Evolutionary conservation across 2,329 filamentous ascomycete genomes (phyloP).

Genomic region (Ophiostoma tasmaniense): DNA sequence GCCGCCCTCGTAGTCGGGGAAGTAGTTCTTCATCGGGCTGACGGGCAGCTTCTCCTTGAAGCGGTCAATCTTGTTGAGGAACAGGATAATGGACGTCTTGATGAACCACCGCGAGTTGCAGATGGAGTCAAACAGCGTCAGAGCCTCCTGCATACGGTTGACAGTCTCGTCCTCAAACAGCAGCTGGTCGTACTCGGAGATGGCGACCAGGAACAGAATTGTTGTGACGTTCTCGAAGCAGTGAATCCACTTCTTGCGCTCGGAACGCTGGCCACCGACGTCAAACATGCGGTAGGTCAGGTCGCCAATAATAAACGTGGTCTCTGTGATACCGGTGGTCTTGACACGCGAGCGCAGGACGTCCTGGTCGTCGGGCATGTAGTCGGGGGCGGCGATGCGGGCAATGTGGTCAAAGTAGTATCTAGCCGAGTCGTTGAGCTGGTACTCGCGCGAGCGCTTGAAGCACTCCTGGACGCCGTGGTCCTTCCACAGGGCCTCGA

Average conservation of each 20-base stretch:
- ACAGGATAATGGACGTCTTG: conserved; percentile 80
- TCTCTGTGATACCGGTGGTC: conserved; percentile 95
- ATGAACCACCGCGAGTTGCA: conserved; percentile 88
- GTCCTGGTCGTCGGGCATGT: conserved; percentile 92
- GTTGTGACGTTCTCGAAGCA: conserved; percentile 97
- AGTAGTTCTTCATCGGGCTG: conserved; percentile 82
- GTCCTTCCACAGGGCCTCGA: conserved; percentile 88
- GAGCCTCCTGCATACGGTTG: conserved; percentile 86
- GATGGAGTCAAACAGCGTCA: conserved; percentile 80
- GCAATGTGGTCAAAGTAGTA: conserved; percentile 97
- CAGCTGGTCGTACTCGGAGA: conserved; percentile 93
- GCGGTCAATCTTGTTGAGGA: conserved; percentile 84
- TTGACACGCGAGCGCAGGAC: conserved; percentile 93
- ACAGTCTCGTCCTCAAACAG: conserved; percentile 94
- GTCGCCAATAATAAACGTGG: conserved; percentile 82
- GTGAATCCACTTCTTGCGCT: conserved; percentile 96
- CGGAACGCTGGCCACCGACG: conserved; percentile 82
- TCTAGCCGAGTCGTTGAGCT: conserved; percentile 91
- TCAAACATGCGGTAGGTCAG: conserved; percentile 97
- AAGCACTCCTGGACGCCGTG: conserved; percentile 90
- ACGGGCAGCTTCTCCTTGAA: conserved; percentile 79
- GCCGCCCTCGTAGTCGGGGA: conserved; percentile 87
- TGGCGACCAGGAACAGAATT: conserved; percentile 92
- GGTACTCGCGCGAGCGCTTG: conserved; percentile 90
- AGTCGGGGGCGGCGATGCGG: conserved; percentile 82